Percentiles rank a stretch among this genome's conserved stretches.
These are phyloP conservation scores for Fusarium austroafricanum DNA, from an alignment of 2,329 filamentous ascomycete genomes.

Conservation along the genomic window DNA sequence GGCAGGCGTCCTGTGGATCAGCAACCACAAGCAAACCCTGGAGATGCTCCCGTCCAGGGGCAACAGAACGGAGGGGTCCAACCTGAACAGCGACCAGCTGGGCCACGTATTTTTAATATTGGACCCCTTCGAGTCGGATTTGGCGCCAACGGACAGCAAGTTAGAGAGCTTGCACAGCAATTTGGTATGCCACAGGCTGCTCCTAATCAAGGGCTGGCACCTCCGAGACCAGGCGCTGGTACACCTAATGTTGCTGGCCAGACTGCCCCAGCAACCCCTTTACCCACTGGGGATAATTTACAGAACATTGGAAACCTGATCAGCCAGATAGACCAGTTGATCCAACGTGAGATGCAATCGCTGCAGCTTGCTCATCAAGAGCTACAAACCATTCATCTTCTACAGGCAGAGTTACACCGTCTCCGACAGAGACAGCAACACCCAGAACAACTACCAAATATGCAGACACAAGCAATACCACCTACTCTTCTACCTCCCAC, in stretches of 20 bases:
- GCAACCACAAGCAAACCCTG: slow-evolving; percentile 42
- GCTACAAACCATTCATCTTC: slow-evolving; percentile 72
- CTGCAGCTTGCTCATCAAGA: slow-evolving; percentile 75
- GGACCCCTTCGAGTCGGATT: slow-evolving; percentile 82
- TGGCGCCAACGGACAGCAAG: slow-evolving; percentile 75
- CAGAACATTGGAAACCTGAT: slow-evolving; percentile 69
- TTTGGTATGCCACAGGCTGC: slow-evolving; percentile 60
- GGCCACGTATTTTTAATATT: slow-evolving; percentile 75
- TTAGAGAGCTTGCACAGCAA: slow-evolving; percentile 74
- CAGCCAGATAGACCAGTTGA: slow-evolving; percentile 73
- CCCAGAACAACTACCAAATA: slow-evolving; percentile 45
- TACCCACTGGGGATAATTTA: slow-evolving; percentile 48
- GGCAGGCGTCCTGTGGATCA: slow-evolving; percentile 38
- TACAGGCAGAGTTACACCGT: slow-evolving; percentile 75
- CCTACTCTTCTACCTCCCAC: slow-evolving; percentile 20
- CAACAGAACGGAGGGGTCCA: slow-evolving; percentile 43
- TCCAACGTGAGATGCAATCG: slow-evolving; percentile 73
- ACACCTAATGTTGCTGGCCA: slow-evolving; percentile 33
- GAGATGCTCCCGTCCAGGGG: slow-evolving; percentile 31
- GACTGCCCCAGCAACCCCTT: slow-evolving; percentile 32
- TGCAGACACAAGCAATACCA: slow-evolving; percentile 21
- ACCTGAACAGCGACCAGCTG: slow-evolving; percentile 45
- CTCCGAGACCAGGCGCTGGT: slow-evolving; percentile 29
- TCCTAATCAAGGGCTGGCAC: slow-evolving; percentile 40
- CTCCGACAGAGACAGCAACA: slow-evolving; percentile 65